Evolutionary conservation across 2,329 filamentous ascomycete species (phyloP), one percentile per base, ranked within the genome.

Genomic region (Geosmithia putterillii): DNA sequence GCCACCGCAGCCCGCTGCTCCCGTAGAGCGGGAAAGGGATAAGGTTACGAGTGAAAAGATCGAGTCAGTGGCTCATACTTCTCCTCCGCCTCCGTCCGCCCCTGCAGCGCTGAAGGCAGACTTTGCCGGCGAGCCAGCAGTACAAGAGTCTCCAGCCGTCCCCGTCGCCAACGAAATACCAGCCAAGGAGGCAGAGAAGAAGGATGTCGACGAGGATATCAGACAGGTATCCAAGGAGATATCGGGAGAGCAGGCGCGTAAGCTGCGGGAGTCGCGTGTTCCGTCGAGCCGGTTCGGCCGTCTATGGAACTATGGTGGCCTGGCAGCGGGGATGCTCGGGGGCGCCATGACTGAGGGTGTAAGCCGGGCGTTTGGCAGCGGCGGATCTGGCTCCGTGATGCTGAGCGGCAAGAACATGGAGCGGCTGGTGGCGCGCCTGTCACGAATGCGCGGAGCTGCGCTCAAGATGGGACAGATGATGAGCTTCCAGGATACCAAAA

Each of bases 391-490:
- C 1, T 95, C 89, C 1, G 69, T 95, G 8, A 79, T 98, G 66
- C 76, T 98, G 45, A 96, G 86, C 60, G 75, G 86, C 6, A 80
- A 72, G 9, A 98, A 98, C 56, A 88, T 96, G 76, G 89, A 96
- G 58, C 77, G 94, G 40, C 73, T 98, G 8, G 92, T 98, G 2
- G 73, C 86, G 5, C 95, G 94, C 61, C 73, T 98, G 3, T 96
- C 90, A 3, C 83, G 86, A 19, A 98, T 98, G 92, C 79, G 92
- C 54, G 92, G 92, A 34, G 94, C 92, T 6, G 92, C 92, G n/a
- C 70, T 98, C 37, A 98, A 98, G 66, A 66, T 98, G 21, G 94
- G 92, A 1, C 92, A 98, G 66, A 92, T 96, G 84, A 83, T 98
- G 71, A 95, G 88, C 60, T 92, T 98, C 57, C 92, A 98, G 68